Percentiles rank a stretch among this genome's conserved stretches.
These are phyloP conservation scores for Apiospora arundinis DNA, from an alignment of 2,329 filamentous ascomycete genomes.

Conservation along the genomic window DNA sequence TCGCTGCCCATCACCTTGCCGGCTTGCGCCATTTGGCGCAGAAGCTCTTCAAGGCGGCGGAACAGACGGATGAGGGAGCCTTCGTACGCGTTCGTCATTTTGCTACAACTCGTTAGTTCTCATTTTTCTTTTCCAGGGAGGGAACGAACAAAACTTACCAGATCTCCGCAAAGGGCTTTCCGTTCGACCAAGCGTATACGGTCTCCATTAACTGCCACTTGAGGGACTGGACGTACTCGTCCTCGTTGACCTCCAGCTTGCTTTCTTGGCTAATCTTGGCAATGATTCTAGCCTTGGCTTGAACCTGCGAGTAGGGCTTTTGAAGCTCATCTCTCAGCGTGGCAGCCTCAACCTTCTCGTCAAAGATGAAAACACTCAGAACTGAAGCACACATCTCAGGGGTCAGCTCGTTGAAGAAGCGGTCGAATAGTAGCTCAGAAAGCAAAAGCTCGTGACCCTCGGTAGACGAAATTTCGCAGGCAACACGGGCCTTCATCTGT, in stretches of 20 bases:
- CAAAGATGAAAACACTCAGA: constrained; percentile 94
- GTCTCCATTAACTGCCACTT: constrained; percentile 98
- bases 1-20: constrained; percentile 98
- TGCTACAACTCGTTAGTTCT: constrained; percentile 59
- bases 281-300: constrained; percentile 83
- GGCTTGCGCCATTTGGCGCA: constrained; percentile 94
- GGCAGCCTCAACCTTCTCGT: constrained; percentile 87
- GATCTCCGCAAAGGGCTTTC: constrained; percentile 88
- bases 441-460: constrained; percentile 92
- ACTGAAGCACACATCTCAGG: constrained; percentile 87
- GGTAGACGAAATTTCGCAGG: constrained; percentile 93
- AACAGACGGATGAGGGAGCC: constrained; percentile 96
- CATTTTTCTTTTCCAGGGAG: neutral
- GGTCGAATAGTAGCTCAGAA: constrained; percentile 91
- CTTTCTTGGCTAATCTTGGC: constrained; percentile 95
- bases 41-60: constrained; percentile 89
- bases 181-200: constrained; percentile 89
- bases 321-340: constrained; percentile 82
- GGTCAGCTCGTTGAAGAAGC: constrained; percentile 95
- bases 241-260: constrained; percentile 92
- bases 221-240: constrained; percentile 88
- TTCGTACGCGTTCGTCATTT: constrained; percentile 99
- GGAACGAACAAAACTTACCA: constrained; percentile 69
- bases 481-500: constrained; percentile 94
- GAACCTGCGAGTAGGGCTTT: constrained; percentile 86